A percentile compares a stretch with the other conserved stretches of the same genome.
Conservation (phyloP, 163 green algal genomes). For the Prototheca stagnorum region DNA sequence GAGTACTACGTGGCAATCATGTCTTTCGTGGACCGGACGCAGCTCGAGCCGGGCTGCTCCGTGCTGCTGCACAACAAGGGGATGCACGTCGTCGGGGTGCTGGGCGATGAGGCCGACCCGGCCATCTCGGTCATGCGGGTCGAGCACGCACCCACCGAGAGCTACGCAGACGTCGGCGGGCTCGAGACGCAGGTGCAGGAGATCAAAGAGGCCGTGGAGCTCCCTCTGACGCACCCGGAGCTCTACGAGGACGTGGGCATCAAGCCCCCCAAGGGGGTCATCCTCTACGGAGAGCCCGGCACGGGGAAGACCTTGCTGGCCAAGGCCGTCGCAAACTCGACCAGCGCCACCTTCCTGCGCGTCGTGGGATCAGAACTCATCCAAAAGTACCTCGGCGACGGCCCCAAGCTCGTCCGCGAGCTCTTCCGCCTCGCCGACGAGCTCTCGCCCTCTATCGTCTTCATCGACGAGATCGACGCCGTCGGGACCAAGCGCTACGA, state of each 20-base stretch:
- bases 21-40: conserved; percentile 94
- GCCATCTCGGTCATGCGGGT: conserved; percentile 99
- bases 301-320: conserved; percentile 95
- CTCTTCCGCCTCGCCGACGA: conserved; percentile 95
- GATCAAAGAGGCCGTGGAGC: conserved; percentile 99
- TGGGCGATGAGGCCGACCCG: conserved; percentile 92
- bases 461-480: conserved; percentile 97
- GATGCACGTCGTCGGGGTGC: conserved; percentile 90
- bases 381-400: conserved; percentile 92
- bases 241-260: conserved; percentile 99
- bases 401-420: conserved; percentile 92
- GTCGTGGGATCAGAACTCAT: conserved; percentile 78
- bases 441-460: conserved; percentile 84
- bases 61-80: conserved; percentile 98
- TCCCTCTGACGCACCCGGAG: conserved; percentile 95
- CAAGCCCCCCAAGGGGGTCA: conserved; percentile 98
- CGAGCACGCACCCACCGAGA: conserved; percentile 92
- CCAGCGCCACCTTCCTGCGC: conserved; percentile 81
- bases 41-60: conserved; percentile 92
- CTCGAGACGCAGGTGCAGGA: conserved; percentile 91
- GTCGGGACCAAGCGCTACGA: conserved; percentile 99
- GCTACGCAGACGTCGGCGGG: conserved; percentile 94
- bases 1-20: conserved; percentile 98
- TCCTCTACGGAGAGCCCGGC: conserved; percentile 95
- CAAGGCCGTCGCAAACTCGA: conserved; percentile 90